A percentile compares a stretch with the other conserved stretches of the same genome.
phyloP scores from a whole-genome alignment of 495 filamentous ascomycete genomes.

The Talaromyces proteolyticus region DNA sequence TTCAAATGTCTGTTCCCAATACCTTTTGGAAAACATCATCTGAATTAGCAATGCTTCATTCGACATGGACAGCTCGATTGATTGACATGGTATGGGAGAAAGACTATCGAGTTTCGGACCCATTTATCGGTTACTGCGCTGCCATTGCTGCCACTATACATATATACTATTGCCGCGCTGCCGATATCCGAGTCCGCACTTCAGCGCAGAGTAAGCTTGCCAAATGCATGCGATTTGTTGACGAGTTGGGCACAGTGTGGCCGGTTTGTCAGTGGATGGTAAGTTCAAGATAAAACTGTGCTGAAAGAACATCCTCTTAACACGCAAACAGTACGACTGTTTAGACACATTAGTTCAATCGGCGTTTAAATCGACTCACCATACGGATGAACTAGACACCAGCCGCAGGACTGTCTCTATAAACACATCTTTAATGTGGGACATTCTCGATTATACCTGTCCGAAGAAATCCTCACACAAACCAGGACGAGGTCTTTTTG shows the following conservation, averaged over 20 bases:
- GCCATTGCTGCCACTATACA: conserved; percentile 5
- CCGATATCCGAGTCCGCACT: conserved; percentile 4
- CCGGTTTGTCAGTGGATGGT: conserved; percentile 1
- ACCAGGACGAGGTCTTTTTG: conserved; percentile 2
- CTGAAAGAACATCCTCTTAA: background rate
- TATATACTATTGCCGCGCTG: conserved; percentile 5
- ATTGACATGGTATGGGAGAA: conserved; percentile 8
- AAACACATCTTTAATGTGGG: conserved; percentile 3
- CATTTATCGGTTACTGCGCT: conserved; percentile 5
- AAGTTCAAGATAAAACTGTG: background rate
- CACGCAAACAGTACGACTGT: background rate
- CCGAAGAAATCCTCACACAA: background rate
- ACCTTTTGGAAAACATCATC: conserved; percentile 8
- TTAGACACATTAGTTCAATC: conserved; percentile 6
- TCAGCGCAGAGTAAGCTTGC: conserved; percentile 2
- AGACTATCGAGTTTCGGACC: conserved; percentile 4
- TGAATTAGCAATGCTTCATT: conserved; percentile 3
- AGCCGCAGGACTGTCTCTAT: conserved; percentile 1
- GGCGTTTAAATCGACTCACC: background rate
- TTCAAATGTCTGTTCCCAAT: conserved; percentile 6
- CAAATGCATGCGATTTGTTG: conserved; percentile 8
- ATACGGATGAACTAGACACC: background rate
- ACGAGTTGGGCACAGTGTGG: conserved; percentile 5
- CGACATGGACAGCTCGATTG: conserved; percentile 6
- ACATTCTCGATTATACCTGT: conserved; percentile 2